Evolutionary conservation across 2,329 filamentous ascomycete genomes (phyloP).

Genomic region (Sordariomycetes sp.): DNA sequence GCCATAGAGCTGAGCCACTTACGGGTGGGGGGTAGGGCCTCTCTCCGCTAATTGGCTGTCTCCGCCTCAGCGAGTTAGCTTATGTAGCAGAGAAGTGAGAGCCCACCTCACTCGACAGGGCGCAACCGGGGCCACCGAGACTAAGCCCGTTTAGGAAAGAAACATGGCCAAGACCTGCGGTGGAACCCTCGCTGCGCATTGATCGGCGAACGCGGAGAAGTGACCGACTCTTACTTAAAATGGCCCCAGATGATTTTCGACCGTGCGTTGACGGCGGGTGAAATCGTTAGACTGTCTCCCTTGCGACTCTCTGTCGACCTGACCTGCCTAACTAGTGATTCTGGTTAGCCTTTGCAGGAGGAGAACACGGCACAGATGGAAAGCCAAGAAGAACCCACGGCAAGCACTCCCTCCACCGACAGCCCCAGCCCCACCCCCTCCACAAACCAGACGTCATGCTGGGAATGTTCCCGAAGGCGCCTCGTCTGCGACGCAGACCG

Average conservation of each 20-base stretch:
- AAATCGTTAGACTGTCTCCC: neutral
- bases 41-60: too few species aligned
- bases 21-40: too few species aligned
- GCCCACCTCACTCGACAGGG: too few species aligned
- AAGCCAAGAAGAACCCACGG: neutral
- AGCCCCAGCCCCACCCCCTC: neutral
- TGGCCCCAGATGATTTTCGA: neutral
- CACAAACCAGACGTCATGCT: constrained; percentile 17
- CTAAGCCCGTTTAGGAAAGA: constrained; percentile 6
- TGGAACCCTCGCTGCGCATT: neutral
- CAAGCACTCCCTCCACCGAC: neutral
- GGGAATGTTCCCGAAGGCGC: constrained; percentile 25
- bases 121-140: neutral
- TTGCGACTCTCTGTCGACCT: too few species aligned
- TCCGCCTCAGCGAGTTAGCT: too few species aligned
- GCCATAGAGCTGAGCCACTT: too few species aligned
- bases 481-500: constrained; percentile 23
- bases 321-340: neutral
- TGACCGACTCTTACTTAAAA: neutral
- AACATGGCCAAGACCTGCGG: constrained; percentile 9
- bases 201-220: neutral
- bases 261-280: neutral
- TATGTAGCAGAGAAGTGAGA: too few species aligned
- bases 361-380: neutral
- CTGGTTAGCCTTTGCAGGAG: neutral